These are phyloP conservation scores for Verticillium dahliae DNA, from an alignment of 2,329 filamentous ascomycete genomes.

Conservation along the genomic window DNA sequence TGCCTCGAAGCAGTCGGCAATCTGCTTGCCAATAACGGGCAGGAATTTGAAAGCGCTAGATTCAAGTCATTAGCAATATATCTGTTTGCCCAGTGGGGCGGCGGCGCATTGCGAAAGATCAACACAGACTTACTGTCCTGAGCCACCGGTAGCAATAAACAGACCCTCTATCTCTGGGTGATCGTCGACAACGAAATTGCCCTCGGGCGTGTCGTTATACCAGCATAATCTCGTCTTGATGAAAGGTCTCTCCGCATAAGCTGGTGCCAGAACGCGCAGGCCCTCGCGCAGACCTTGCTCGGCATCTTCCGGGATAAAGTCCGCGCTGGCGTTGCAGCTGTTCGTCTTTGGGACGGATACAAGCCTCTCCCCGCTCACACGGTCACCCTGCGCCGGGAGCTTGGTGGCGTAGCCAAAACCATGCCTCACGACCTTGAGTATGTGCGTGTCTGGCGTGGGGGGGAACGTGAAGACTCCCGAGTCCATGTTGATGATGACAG, in stretches of 20 bases:
- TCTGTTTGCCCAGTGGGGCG: neutral
- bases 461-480: conserved; percentile 51
- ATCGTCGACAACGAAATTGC: conserved; percentile 53
- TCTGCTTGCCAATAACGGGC: conserved; percentile 16
- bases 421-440: conserved; percentile 56
- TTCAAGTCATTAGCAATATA: neutral
- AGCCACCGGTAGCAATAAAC: conserved; percentile 40
- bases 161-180: conserved; percentile 40
- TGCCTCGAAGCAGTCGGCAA: conserved; percentile 25
- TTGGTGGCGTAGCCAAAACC: conserved; percentile 46
- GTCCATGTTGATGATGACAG: conserved; percentile 51
- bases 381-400: conserved; percentile 35
- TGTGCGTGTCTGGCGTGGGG: conserved; percentile 35
- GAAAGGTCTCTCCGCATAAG: conserved; percentile 45
- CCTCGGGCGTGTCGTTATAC: conserved; percentile 60
- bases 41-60: conserved; percentile 19
- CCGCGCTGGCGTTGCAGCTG: conserved; percentile 30
- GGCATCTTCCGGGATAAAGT: conserved; percentile 42
- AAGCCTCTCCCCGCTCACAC: conserved; percentile 15
- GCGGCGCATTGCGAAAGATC: neutral
- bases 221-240: conserved; percentile 49
- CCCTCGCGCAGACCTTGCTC: conserved; percentile 43
- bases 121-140: conserved; percentile 25
- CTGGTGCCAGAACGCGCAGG: conserved; percentile 46
- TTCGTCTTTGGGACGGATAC: conserved; percentile 27